Percentiles rank a stretch among this genome's conserved stretches.
Evolutionary conservation across 2,329 filamentous ascomycete species (phyloP).

Genomic region (Calonectria pseudoturangicola): DNA sequence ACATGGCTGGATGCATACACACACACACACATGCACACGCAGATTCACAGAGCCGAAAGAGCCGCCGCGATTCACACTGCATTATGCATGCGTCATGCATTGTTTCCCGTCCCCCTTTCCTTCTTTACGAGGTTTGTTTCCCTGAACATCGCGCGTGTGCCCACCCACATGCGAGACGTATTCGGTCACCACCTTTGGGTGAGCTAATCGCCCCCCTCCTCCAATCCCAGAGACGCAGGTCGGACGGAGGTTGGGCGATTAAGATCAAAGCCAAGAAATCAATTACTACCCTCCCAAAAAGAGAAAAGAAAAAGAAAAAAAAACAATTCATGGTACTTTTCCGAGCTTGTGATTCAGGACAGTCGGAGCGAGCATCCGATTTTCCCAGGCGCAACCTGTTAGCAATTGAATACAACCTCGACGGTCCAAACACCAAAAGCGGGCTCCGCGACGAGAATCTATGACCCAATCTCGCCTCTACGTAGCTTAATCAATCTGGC

Average conservation of each 20-base stretch:
- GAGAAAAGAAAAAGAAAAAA: neutral
- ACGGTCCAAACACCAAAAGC: conserved; percentile 21
- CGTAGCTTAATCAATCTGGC: neutral
- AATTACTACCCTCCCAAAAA: neutral
- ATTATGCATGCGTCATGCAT: conserved; percentile 32
- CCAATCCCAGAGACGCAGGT: neutral
- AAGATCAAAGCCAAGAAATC: conserved; percentile 20
- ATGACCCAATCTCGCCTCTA: conserved; percentile 26
- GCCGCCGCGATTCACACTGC: conserved; percentile 23
- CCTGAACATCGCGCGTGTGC: conserved; percentile 5
- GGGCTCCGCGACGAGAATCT: conserved; percentile 7
- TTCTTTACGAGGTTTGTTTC: conserved; percentile 23
- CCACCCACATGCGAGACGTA: conserved; percentile 11
- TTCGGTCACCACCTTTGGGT: conserved; percentile 24
- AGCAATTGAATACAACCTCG: conserved; percentile 30
- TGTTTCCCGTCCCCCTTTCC: conserved; percentile 13
- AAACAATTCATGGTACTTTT: neutral
- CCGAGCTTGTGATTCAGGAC: neutral
- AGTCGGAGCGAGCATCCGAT: conserved; percentile 1
- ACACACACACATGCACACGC: neutral
- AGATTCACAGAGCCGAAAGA: neutral
- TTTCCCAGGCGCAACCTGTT: conserved; percentile 1
- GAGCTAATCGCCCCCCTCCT: neutral
- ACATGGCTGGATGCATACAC: neutral
- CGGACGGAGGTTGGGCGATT: neutral